A percentile compares a stretch with the other conserved stretches of the same genome.
Conservation (phyloP, 2,329 filamentous ascomycete genomes). For the Zymoseptoria pseudotritici region DNA sequence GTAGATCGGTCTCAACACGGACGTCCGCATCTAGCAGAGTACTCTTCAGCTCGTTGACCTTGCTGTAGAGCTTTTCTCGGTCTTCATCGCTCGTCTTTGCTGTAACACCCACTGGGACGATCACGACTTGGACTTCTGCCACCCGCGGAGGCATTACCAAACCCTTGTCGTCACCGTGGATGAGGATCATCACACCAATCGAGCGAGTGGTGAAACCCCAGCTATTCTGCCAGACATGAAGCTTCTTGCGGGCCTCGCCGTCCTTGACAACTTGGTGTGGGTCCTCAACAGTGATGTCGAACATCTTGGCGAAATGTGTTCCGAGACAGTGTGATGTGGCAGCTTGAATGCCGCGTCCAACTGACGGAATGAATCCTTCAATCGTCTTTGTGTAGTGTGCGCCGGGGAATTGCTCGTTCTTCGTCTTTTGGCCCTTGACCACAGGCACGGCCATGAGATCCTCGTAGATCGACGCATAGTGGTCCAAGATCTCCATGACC, state of each 20-base stretch:
- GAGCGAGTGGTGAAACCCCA: conserved; percentile 97
- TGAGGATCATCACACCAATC: conserved; percentile 98
- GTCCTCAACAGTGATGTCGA: conserved; percentile 94
- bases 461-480: conserved; percentile 88
- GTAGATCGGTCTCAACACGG: conserved; percentile 71
- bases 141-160: conserved; percentile 88
- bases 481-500: conserved; percentile 85
- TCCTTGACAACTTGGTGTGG: conserved; percentile 55
- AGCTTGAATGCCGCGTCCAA: conserved; percentile 92
- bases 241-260: conserved; percentile 67
- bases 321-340: conserved; percentile 90
- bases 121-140: conserved; percentile 73
- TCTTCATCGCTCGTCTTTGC: conserved; percentile 79
- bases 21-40: conserved; percentile 66
- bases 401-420: conserved; percentile 96
- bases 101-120: conserved; percentile 89
- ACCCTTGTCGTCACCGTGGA: conserved; percentile 92
- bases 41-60: conserved; percentile 63
- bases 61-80: conserved; percentile 64
- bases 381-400: conserved; percentile 95
- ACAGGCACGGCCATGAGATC: conserved; percentile 90
- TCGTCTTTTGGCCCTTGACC: conserved; percentile 87
- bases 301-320: conserved; percentile 99
- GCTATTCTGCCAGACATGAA: conserved; percentile 96
- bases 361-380: conserved; percentile 92